phyloP scores from a whole-genome alignment of 306 rosid species.

The Argentina anserina region DNA sequence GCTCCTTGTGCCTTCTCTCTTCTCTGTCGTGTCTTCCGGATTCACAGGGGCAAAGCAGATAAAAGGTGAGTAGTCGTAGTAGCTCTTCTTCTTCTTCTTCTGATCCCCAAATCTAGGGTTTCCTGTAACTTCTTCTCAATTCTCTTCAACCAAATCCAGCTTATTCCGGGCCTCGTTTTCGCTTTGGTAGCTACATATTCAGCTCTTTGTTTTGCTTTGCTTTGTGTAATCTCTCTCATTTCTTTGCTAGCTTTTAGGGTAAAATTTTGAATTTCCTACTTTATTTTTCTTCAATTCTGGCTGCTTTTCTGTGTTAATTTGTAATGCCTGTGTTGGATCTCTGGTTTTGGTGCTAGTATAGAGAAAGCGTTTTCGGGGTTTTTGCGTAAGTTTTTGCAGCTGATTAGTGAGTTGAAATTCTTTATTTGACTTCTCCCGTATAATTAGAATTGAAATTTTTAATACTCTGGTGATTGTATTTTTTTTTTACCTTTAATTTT shows the following conservation, averaged over 20 bases:
- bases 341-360: not conserved
- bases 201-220: no score
- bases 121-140: conserved; percentile 20
- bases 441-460: not conserved
- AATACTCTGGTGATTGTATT: no score
- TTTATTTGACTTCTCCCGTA: not conserved
- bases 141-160: conserved; percentile 3
- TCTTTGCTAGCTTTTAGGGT: conserved; percentile 4
- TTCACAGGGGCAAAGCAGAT: conserved; percentile 44
- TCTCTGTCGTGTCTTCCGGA: conserved; percentile 42
- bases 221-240: not conserved
- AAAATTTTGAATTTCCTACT: not conserved
- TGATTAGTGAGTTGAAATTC: conserved; percentile 7
- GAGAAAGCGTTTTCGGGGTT: not conserved
- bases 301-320: not conserved
- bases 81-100: no score
- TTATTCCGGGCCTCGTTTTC: conserved; percentile 17
- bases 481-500: no score
- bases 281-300: not conserved
- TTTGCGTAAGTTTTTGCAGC: not conserved
- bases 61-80: conserved; percentile 25
- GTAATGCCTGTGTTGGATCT: conserved; percentile 33
- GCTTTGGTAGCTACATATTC: not conserved
- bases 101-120: conserved; percentile 89
- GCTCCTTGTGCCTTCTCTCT: not conserved